These are phyloP conservation scores for Fusarium globosum DNA, from an alignment of 2,329 filamentous ascomycete genomes.

Conservation along the genomic window DNA sequence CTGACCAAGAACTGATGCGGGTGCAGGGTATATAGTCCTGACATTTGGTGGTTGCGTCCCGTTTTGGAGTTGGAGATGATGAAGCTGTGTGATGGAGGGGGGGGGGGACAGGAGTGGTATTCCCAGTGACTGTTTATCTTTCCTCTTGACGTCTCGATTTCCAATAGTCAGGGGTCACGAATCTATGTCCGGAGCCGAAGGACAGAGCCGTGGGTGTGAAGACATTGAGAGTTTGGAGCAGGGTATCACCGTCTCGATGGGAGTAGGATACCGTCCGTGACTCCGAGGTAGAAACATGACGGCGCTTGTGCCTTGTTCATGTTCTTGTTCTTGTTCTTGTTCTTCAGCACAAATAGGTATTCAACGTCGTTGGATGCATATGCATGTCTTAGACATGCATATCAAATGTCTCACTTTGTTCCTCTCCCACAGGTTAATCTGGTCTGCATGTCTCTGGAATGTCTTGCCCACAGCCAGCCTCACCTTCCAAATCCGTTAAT, in stretches of 20 bases:
- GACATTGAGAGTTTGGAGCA: neutral
- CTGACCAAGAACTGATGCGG: slow-evolving; percentile 39
- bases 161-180: slow-evolving; percentile 13
- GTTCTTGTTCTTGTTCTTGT: neutral
- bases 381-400: slow-evolving; percentile 52
- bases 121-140: slow-evolving; percentile 31
- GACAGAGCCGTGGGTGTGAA: slow-evolving; percentile 11
- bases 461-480: slow-evolving; percentile 39
- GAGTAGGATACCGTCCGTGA: slow-evolving; percentile 1
- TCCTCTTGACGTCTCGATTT: slow-evolving; percentile 15
- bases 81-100: slow-evolving; percentile 12
- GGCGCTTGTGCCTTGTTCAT: slow-evolving; percentile 3
- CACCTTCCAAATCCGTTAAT: slow-evolving; percentile 9
- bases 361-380: slow-evolving; percentile 40
- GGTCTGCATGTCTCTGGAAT: slow-evolving; percentile 40
- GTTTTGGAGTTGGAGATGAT: slow-evolving; percentile 24
- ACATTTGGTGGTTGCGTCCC: slow-evolving; percentile 24
- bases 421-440: slow-evolving; percentile 52
- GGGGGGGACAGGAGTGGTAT: slow-evolving; percentile 13
- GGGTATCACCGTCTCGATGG: neutral
- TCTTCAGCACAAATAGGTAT: slow-evolving; percentile 34
- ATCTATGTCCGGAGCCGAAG: slow-evolving; percentile 21
- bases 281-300: neutral
- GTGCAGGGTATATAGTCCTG: slow-evolving; percentile 29
- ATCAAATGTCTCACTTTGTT: slow-evolving; percentile 51